phyloP scores from a whole-genome alignment of 73 alveolate genomes.

The Blepharisma japonicum region DNA sequence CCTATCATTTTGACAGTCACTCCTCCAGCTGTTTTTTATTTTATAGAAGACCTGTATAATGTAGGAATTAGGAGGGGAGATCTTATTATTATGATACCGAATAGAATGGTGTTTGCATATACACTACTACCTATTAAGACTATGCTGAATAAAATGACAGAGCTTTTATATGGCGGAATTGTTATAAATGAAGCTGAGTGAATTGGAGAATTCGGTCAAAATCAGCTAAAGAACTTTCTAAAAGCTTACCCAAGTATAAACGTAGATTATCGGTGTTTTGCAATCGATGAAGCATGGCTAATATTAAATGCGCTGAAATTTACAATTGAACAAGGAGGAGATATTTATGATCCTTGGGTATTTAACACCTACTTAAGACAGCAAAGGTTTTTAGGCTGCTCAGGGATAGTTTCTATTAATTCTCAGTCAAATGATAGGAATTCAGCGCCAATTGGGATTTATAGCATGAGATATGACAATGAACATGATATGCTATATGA shows the following conservation, averaged over 20 bases:
- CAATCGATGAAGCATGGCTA: no score
- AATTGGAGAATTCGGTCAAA: background rate
- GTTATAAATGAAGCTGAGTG: background rate
- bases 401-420: conserved; percentile 4
- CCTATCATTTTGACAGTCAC: no score
- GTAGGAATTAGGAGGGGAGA: conserved; percentile 19
- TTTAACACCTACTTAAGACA: background rate
- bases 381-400: conserved; percentile 16
- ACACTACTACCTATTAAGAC: no score
- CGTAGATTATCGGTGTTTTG: no score
- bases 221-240: no score
- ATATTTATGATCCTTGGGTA: background rate
- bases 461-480: no score
- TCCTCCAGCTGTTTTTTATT: no score
- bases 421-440: background rate
- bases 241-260: no score
- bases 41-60: background rate
- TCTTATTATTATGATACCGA: background rate
- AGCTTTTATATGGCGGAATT: background rate
- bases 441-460: no score
- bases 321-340: no score
- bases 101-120: background rate
- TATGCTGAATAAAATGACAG: background rate
- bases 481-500: no score
- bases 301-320: no score